Evolutionary conservation across 495 filamentous ascomycete genomes (phyloP).

Genomic region (Trichoderma parareesei): DNA sequence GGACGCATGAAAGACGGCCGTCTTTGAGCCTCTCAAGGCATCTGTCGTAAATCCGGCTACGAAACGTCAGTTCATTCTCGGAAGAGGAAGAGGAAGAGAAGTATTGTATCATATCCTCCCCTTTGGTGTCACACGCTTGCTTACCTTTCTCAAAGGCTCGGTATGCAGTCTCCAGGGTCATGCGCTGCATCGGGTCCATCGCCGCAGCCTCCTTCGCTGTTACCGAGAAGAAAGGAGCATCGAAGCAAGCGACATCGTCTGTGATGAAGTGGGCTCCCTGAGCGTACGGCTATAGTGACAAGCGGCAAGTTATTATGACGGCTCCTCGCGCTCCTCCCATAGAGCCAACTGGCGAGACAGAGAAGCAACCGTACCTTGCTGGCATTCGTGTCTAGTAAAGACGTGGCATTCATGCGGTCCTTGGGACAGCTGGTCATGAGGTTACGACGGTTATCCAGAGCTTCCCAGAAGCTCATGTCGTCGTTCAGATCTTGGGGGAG

Average conservation of each 20-base stretch:
- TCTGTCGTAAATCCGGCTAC: constrained; percentile 23
- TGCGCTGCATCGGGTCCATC: constrained; percentile 26
- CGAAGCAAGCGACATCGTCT: constrained; percentile 42
- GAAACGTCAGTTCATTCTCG: neutral
- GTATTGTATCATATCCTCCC: neutral
- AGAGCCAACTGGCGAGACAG: neutral
- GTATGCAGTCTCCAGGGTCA: constrained; percentile 45
- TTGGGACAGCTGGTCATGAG: constrained; percentile 28
- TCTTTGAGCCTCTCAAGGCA: constrained; percentile 17
- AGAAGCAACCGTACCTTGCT: constrained; percentile 9
- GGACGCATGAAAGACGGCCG: constrained; percentile 23
- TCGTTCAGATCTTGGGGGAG: constrained; percentile 28
- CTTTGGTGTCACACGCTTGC: neutral
- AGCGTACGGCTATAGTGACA: neutral
- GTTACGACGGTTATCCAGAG: constrained; percentile 25
- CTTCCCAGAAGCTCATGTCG: constrained; percentile 27
- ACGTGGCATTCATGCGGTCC: constrained; percentile 20
- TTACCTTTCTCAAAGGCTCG: constrained; percentile 41
- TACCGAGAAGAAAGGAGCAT: constrained; percentile 49
- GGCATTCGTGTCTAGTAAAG: constrained; percentile 18
- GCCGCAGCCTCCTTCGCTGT: constrained; percentile 41
- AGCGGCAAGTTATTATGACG: neutral
- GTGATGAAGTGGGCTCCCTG: constrained; percentile 26
- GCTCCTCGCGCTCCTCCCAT: neutral
- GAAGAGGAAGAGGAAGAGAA: neutral